phyloP scores from a whole-genome alignment of 2,329 filamentous ascomycete species.

The Nothophaeocryptopus gaeumannii region DNA sequence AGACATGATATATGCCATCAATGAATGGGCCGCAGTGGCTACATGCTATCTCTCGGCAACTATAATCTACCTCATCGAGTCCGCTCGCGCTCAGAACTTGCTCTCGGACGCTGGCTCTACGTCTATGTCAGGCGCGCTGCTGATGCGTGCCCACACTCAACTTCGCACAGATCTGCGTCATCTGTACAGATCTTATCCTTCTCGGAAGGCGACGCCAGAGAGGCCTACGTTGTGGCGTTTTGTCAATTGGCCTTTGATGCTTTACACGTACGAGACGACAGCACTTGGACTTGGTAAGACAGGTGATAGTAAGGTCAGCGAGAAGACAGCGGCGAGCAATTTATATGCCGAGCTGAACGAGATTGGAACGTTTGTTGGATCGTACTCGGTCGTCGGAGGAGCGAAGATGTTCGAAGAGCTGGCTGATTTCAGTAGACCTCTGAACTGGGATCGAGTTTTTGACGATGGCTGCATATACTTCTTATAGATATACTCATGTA shows the following conservation, averaged over 20 bases:
- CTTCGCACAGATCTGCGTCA: background rate
- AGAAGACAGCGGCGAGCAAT: background rate
- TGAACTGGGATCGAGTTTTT: background rate
- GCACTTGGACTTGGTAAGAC: background rate
- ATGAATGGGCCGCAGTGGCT: background rate
- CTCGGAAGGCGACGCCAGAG: background rate
- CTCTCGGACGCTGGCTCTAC: no score
- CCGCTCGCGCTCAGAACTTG: background rate
- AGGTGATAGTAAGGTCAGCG: background rate
- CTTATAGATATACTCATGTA: background rate
- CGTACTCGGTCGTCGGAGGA: background rate
- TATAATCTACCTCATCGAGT: background rate
- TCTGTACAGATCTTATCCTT: background rate
- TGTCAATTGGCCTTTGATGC: background rate
- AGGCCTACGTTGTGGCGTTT: background rate
- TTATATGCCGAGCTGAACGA: background rate
- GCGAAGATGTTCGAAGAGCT: background rate
- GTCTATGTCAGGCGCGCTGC: no score
- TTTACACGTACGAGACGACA: background rate
- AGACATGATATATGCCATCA: background rate
- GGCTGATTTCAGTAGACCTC: background rate
- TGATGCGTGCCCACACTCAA: background rate
- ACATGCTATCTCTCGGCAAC: background rate
- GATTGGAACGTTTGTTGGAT: background rate
- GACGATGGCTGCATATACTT: background rate